A percentile compares a stretch with the other conserved stretches of the same genome.
Evolutionary conservation across 805 yeast genomes (phyloP).

Genomic region (Peterozyma toletana): DNA sequence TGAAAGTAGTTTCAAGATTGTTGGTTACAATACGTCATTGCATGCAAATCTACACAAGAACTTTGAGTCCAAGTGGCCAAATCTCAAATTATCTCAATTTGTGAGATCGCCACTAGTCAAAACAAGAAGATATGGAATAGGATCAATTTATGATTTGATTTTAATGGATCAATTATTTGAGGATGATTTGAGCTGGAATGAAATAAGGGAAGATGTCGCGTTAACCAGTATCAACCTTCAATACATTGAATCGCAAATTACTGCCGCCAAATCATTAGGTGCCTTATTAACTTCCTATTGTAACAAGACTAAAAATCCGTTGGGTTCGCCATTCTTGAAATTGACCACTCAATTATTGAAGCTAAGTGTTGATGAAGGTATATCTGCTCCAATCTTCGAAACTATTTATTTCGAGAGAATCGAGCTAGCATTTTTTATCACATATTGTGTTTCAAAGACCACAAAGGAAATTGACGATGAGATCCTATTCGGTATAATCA

Average conservation of each 20-base stretch:
- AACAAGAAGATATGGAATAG: constrained; percentile 42
- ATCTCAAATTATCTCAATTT: constrained; percentile 42
- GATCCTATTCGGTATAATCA: constrained; percentile 32
- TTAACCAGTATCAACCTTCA: constrained; percentile 60
- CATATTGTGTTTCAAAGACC: constrained; percentile 29
- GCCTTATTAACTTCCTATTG: constrained; percentile 66
- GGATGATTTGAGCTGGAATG: constrained; percentile 33
- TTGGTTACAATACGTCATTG: constrained; percentile 11
- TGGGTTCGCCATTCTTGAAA: constrained; percentile 19
- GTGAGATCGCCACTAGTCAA: constrained; percentile 35
- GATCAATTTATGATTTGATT: constrained; percentile 49
- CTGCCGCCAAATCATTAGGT: constrained; percentile 71
- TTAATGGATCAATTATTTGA: constrained; percentile 56
- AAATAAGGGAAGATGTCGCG: constrained; percentile 41
- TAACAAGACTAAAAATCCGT: constrained; percentile 26
- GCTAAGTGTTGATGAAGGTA: constrained; percentile 44
- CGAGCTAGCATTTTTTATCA: constrained; percentile 55
- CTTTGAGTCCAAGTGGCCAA: constrained; percentile 44
- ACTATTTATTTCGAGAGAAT: constrained; percentile 54
- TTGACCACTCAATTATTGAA: constrained; percentile 43
- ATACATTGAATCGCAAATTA: constrained; percentile 55
- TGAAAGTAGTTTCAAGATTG: constrained; percentile 24
- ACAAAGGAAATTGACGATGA: constrained; percentile 23
- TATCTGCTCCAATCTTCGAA: constrained; percentile 36
- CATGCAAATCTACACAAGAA: constrained; percentile 29